A percentile compares a stretch with the other conserved stretches of the same genome.
phyloP scores from a whole-genome alignment of 2,329 filamentous ascomycete genomes.

The Aspergillus neoniger region DNA sequence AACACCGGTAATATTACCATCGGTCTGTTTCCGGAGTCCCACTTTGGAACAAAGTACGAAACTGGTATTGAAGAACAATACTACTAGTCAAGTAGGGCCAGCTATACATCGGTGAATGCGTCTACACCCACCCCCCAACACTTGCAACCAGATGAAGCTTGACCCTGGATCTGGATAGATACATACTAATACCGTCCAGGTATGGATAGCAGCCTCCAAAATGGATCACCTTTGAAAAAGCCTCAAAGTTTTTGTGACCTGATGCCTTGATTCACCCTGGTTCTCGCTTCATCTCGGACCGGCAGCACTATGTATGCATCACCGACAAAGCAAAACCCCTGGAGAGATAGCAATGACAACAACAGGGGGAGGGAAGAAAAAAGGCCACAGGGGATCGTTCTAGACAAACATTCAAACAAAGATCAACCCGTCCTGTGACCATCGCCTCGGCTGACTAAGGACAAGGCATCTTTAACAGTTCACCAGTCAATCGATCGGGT shows the following conservation, averaged over 20 bases:
- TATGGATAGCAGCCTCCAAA: neutral
- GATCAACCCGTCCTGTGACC: conserved; percentile 30
- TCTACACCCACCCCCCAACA: neutral
- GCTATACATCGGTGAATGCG: conserved; percentile 10
- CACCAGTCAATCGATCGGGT: conserved; percentile 20
- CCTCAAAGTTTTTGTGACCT: conserved; percentile 3
- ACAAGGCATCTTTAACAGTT: conserved; percentile 15
- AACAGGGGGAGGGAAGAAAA: neutral
- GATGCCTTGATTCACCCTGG: conserved; percentile 4
- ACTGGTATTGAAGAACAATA: conserved; percentile 9
- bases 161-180: conserved; percentile 6
- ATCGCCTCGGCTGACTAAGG: conserved; percentile 25
- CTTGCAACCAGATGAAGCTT: conserved; percentile 15
- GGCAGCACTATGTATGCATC: neutral
- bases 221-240: neutral
- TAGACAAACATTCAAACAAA: conserved; percentile 25
- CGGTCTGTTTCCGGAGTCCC: conserved; percentile 33
- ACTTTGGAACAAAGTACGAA: conserved; percentile 28
- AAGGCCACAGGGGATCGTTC: conserved; percentile 12
- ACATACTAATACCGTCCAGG: neutral
- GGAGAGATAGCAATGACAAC: neutral
- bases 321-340: conserved; percentile 1
- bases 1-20: conserved; percentile 27
- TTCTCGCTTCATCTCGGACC: neutral
- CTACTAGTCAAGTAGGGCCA: neutral